Evolutionary conservation across 1,284 basidiomycete genomes (phyloP).

Genomic region (Peniophora sp.): DNA sequence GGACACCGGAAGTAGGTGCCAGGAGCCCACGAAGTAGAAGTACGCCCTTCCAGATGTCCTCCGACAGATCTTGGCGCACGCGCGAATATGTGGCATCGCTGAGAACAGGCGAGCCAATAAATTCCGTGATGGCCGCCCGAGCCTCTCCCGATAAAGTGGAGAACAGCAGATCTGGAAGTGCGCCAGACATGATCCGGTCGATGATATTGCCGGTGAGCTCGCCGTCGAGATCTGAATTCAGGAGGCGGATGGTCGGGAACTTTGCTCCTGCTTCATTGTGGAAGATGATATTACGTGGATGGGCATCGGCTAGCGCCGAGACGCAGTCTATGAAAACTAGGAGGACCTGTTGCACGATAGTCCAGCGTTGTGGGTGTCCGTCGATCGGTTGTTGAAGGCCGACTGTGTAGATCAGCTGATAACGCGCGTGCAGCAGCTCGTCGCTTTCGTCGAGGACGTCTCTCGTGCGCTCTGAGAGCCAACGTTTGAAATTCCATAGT

Average conservation of each 20-base stretch:
- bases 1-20: constrained; percentile 26
- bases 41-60: constrained; percentile 23
- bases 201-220: constrained; percentile 1
- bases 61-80: not conserved
- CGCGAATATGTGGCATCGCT: not conserved
- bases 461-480: constrained; percentile 26
- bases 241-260: constrained; percentile 11
- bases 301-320: not conserved
- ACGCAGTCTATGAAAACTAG: constrained; percentile 10
- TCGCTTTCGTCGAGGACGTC: constrained; percentile 50
- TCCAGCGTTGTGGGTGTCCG: constrained; percentile 40
- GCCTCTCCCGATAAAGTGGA: not conserved
- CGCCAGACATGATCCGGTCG: constrained; percentile 5
- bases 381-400: constrained; percentile 33
- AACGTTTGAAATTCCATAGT: constrained; percentile 21
- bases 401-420: constrained; percentile 42
- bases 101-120: not conserved
- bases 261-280: not conserved
- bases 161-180: constrained; percentile 5
- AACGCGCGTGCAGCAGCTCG: constrained; percentile 39
- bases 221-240: constrained; percentile 1
- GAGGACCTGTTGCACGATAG: constrained; percentile 31
- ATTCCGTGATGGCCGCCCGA: not conserved
- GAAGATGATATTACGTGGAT: constrained; percentile 8
- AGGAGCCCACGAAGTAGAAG: constrained; percentile 37